Evolutionary conservation across 441 rosid genomes (phyloP), one percentile per base, ranked within the genome.

Genomic region (Euphorbia celastroides): DNA sequence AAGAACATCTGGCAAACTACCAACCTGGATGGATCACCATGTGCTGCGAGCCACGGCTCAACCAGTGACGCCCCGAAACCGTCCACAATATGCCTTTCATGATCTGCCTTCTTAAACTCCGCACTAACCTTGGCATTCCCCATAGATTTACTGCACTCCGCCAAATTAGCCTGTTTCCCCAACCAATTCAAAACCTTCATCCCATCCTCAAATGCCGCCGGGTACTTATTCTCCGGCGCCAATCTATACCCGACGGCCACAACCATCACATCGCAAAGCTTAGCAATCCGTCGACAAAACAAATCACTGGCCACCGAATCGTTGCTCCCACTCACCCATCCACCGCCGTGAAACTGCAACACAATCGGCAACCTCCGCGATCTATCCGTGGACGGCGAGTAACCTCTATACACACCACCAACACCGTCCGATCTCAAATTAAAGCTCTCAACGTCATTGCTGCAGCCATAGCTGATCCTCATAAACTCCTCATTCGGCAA

Each of bases 31-130:
- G 86, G 94, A 83, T 94, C 99, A 0, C 87, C 99, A 36, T 94
- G 99, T 34, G 97, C 89, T 5, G 97, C 97, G 14, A 94, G 69
- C 99, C 99, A 94, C 0, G 98, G 99, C 77, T 94, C 99, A 58
- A 92, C 99, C 96, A 92, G 82, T 1, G 96, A 88, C 14, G 97
- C 93, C 41, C 99, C 99, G 50, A 94, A 89, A 0, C 87, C 70
- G 72, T 94, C 96, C 3, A 80, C 88, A 57, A 94, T 81, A 20
- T 91, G 90, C 52, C 92, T 80, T 27, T 84, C 79, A 51, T 70
- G 72, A 62, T 85, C 95, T 1, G 77, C 50, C 73, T 84, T 93
- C 81, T 85, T 90, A 59, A 78, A 76, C 78, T 93, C 98, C 17
- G 77, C 76, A 27, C 72, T 75, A 3, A 77, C 83, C 13, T 77